These are phyloP conservation scores for Aspergillus carlsbadensis DNA, from an alignment of 495 filamentous ascomycete genomes.

Conservation along the genomic window DNA sequence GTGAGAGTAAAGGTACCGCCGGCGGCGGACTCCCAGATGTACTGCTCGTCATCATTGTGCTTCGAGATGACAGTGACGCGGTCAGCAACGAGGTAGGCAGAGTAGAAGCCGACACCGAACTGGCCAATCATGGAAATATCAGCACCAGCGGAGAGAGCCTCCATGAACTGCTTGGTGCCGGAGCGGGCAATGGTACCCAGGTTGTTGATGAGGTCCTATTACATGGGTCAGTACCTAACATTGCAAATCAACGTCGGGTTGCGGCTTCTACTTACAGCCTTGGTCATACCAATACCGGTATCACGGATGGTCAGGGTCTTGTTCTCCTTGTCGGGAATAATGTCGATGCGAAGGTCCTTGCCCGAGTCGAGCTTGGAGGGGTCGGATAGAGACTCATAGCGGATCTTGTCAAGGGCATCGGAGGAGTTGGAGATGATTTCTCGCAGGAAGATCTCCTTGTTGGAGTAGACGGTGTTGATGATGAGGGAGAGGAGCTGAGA, in stretches of 20 bases:
- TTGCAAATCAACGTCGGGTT: no score
- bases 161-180: constrained; percentile 99
- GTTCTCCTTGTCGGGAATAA: constrained; percentile 92
- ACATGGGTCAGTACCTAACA: constrained; percentile 5
- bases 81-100: constrained; percentile 98
- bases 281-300: constrained; percentile 99
- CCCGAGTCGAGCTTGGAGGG: constrained; percentile 92
- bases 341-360: constrained; percentile 98
- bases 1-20: constrained; percentile 96
- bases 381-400: constrained; percentile 96
- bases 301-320: constrained; percentile 97
- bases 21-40: constrained; percentile 97
- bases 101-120: constrained; percentile 99
- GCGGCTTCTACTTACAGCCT: constrained; percentile 86
- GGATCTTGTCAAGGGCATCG: constrained; percentile 99
- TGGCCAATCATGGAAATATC: constrained; percentile 99
- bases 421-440: constrained; percentile 97
- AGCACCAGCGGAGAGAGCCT: constrained; percentile 95
- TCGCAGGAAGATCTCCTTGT: constrained; percentile 99
- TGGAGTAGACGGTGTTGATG: constrained; percentile 99
- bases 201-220: constrained; percentile 96
- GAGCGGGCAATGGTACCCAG: constrained; percentile 98
- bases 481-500: constrained; percentile 99
- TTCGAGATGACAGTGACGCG: constrained; percentile 93
- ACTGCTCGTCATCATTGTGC: constrained; percentile 99